These are phyloP conservation scores for Perkinsus chesapeaki DNA, from an alignment of 169 alveolate species.

Conservation along the genomic window DNA sequence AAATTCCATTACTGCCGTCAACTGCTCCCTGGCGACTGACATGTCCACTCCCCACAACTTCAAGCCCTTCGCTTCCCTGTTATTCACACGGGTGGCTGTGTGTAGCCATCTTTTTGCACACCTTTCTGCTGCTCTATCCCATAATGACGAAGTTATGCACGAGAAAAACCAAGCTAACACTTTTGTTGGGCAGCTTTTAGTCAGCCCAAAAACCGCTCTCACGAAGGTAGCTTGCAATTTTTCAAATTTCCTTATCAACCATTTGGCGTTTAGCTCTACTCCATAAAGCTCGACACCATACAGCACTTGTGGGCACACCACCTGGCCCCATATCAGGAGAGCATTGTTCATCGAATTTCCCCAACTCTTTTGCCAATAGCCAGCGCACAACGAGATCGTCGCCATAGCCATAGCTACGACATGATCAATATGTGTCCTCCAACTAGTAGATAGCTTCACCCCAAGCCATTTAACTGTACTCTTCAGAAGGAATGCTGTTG, in stretches of 20 bases:
- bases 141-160: background rate
- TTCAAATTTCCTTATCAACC: background rate
- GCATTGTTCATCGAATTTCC: background rate
- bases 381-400: background rate
- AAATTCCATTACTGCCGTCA: background rate
- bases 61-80: background rate
- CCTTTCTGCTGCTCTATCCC: background rate
- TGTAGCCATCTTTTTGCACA: background rate
- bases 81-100: background rate
- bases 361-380: background rate
- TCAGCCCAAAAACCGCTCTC: background rate
- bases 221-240: background rate
- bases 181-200: background rate
- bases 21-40: background rate
- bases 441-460: background rate
- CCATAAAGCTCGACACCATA: background rate
- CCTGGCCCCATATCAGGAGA: background rate
- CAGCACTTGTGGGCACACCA: background rate
- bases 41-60: background rate
- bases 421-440: background rate
- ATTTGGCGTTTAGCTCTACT: background rate
- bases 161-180: background rate
- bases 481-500: background rate
- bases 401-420: background rate
- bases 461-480: background rate